Conservation (phyloP, 768 basidiomycete species). For the Trametes meyenii region DNA sequence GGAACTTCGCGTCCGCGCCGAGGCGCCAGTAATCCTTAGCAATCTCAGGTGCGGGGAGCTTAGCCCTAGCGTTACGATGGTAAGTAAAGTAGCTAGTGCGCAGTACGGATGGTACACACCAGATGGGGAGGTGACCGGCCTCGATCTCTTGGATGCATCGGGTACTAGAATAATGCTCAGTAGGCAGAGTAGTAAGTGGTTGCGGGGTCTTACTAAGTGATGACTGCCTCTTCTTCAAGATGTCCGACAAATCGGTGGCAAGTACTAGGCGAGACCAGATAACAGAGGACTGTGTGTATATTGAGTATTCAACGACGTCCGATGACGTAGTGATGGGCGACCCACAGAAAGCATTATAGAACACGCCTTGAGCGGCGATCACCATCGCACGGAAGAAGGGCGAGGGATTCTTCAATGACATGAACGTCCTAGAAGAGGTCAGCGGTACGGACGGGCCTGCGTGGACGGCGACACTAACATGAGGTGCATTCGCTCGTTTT, state of each 20-base stretch:
- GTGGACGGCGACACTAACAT: conserved; percentile 48
- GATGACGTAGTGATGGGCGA: conserved; percentile 5
- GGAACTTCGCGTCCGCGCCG: conserved; percentile 65
- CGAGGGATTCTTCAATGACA: conserved; percentile 85
- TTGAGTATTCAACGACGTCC: background rate
- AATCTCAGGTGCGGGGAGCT: conserved; percentile 80
- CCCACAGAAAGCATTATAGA: conserved; percentile 87
- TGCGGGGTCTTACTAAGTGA: conserved; percentile 71
- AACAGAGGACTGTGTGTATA: conserved; percentile 60
- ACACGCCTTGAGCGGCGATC: conserved; percentile 90
- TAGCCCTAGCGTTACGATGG: conserved; percentile 45
- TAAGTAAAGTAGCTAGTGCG: background rate
- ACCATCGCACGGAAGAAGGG: conserved; percentile 80
- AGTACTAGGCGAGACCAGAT: conserved; percentile 71
- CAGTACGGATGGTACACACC: conserved; percentile 44
- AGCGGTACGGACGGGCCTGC: background rate
- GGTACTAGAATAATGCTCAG: conserved; percentile 51
- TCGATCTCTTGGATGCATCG: conserved; percentile 84
- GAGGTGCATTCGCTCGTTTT: conserved; percentile 97
- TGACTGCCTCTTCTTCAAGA: conserved; percentile 93
- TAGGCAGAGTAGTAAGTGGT: conserved; percentile 17
- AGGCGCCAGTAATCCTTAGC: conserved; percentile 97
- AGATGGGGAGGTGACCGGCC: conserved; percentile 77
- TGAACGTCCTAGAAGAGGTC: conserved; percentile 76
- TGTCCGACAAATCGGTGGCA: conserved; percentile 93